Percentiles rank a stretch among this genome's conserved stretches.
Evolutionary conservation across 257 asterid species (phyloP).

Genomic region (Solanum verrucosum): DNA sequence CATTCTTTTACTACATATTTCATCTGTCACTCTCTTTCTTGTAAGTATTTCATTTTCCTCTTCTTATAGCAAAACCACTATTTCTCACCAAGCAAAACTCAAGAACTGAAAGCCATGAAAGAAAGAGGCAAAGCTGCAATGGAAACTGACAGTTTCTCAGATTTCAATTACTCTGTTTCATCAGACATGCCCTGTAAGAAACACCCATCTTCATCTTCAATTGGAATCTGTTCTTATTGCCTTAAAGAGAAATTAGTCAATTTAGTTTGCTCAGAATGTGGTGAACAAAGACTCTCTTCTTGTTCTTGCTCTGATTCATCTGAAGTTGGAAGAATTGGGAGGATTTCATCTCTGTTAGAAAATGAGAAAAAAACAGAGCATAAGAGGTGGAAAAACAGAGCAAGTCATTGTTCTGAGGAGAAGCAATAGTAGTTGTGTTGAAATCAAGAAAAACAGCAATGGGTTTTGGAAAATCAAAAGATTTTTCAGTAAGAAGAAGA

Average conservation of each 20-base stretch:
- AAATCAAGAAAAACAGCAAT: slow-evolving; percentile 47
- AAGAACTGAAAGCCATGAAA: slow-evolving; percentile 29
- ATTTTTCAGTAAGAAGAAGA: slow-evolving; percentile 47
- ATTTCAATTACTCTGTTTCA: slow-evolving; percentile 43
- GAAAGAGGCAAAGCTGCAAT: slow-evolving; percentile 61
- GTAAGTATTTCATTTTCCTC: not conserved
- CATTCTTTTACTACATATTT: not conserved
- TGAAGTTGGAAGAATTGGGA: slow-evolving; percentile 75
- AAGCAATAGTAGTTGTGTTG: slow-evolving; percentile 79
- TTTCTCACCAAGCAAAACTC: not conserved
- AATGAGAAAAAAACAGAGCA: slow-evolving; percentile 34
- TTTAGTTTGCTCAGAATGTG: slow-evolving; percentile 81
- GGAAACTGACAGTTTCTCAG: slow-evolving; percentile 12
- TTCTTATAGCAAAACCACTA: not conserved
- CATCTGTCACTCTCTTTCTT: not conserved
- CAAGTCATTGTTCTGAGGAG: slow-evolving; percentile 47
- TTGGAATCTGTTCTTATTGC: slow-evolving; percentile 74
- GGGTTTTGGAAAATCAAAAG: slow-evolving; percentile 80
- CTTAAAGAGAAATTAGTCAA: slow-evolving; percentile 64
- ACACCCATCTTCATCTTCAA: slow-evolving; percentile 58
- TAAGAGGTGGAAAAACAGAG: slow-evolving; percentile 24
- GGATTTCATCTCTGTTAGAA: slow-evolving; percentile 68
- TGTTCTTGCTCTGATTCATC: slow-evolving; percentile 68
- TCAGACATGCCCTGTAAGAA: slow-evolving; percentile 64
- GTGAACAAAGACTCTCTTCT: slow-evolving; percentile 59